These are phyloP conservation scores for Lactarius pseudohatsudake DNA, from an alignment of 768 basidiomycete genomes.

Conservation along the genomic window DNA sequence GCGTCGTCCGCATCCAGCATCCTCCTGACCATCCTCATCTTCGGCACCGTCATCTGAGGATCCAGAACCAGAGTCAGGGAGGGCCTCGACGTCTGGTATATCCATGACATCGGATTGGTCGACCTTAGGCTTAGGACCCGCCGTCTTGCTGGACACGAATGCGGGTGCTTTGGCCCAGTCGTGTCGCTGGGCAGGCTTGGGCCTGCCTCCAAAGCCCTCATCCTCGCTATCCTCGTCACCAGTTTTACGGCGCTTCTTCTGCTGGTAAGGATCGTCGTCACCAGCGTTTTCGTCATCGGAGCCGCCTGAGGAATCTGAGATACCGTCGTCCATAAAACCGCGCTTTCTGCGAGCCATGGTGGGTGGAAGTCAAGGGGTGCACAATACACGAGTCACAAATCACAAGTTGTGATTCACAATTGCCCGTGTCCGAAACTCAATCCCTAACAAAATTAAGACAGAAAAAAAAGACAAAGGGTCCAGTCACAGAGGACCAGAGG, in stretches of 20 bases:
- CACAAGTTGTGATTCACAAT: not conserved
- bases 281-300: slow-evolving; percentile 57
- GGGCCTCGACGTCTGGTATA: slow-evolving; percentile 20
- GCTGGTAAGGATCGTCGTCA: slow-evolving; percentile 71
- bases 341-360: slow-evolving; percentile 77
- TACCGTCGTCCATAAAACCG: slow-evolving; percentile 66
- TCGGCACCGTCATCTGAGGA: slow-evolving; percentile 41
- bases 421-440: not conserved
- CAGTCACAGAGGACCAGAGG: not conserved
- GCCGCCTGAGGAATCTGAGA: slow-evolving; percentile 64
- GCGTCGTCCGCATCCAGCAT: slow-evolving; percentile 38
- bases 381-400: slow-evolving; percentile 12
- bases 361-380: slow-evolving; percentile 4
- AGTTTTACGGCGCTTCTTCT: slow-evolving; percentile 63
- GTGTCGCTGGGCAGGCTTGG: slow-evolving; percentile 42
- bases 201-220: slow-evolving; percentile 34
- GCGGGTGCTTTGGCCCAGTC: slow-evolving; percentile 79
- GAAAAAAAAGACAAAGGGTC: no score
- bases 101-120: slow-evolving; percentile 46
- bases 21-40: slow-evolving; percentile 31
- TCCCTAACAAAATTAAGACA: not conserved
- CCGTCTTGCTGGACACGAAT: slow-evolving; percentile 58
- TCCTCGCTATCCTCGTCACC: slow-evolving; percentile 70
- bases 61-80: slow-evolving; percentile 36
- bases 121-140: slow-evolving; percentile 31